Conservation (phyloP, 1,139 yeast genomes). For the Geotrichum australiense region DNA sequence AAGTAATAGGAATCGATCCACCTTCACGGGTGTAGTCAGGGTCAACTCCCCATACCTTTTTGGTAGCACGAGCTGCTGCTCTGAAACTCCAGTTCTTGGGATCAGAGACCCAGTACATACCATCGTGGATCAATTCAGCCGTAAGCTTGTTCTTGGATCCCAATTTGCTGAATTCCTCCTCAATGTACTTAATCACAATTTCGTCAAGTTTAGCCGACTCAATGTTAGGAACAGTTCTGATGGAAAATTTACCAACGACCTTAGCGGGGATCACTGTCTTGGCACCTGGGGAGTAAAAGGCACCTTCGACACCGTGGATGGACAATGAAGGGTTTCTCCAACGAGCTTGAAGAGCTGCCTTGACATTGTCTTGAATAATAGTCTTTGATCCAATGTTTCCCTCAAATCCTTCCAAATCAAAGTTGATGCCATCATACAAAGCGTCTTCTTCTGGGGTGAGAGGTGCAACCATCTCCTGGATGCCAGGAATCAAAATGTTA, state of each 20-base stretch:
- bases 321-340: conserved; percentile 98
- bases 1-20: conserved; percentile 94
- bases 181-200: conserved; percentile 64
- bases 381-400: conserved; percentile 85
- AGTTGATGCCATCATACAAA: conserved; percentile 80
- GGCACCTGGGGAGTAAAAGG: conserved; percentile 90
- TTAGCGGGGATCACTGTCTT: conserved; percentile 97
- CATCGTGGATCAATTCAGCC: conserved; percentile 83
- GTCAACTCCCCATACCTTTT: conserved; percentile 87
- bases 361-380: conserved; percentile 65
- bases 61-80: conserved; percentile 92
- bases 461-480: conserved; percentile 91
- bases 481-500: conserved; percentile 77
- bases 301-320: conserved; percentile 96
- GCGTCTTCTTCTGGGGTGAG: conserved; percentile 68
- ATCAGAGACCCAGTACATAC: conserved; percentile 92
- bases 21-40: conserved; percentile 99
- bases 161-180: conserved; percentile 56
- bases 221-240: conserved; percentile 94
- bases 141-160: conserved; percentile 68
- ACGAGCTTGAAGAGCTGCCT: conserved; percentile 84
- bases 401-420: conserved; percentile 75
- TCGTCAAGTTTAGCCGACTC: conserved; percentile 72
- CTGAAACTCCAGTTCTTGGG: conserved; percentile 89
- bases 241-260: conserved; percentile 89